Evolutionary conservation across 2,329 filamentous ascomycete species (phyloP), one percentile per base, ranked within the genome.

Genomic region (Stagonosporopsis vannaccii): DNA sequence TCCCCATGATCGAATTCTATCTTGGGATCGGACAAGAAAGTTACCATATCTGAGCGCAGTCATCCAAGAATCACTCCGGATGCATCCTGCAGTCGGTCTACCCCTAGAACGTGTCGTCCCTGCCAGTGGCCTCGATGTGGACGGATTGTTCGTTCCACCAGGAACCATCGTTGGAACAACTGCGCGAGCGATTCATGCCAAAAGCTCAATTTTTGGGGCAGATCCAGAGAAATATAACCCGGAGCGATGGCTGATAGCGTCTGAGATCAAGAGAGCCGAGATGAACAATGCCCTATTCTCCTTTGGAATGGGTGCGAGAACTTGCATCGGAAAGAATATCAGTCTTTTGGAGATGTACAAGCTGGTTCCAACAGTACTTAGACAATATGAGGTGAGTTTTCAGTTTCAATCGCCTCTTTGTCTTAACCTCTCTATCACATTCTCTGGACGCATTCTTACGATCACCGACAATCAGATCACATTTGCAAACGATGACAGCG

Each of bases 1-100:
- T 8, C 8, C 25, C 25, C 8, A 25, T 4, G 25, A 25, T 25
- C 8, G 8, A 8, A 25, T 25, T 25, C 8, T 26, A n/a, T 49
- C 46, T 8, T 46, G 30, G 43, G 33, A 49, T 6, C 33, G 25
- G 17, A 26, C 19, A n/a, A 37, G 19, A 25, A 19, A 51, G n/a
- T 23, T 51, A 33, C 51, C 75, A 0, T 80, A 78, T 59, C 68
- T 80, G 3, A 72, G 78, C 51, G 77, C 76, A 15, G 70, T 79
- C 19, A 77, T 80, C 59, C 72, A 78, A 53, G 78, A 81, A 61
- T 69, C 75, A 0, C 60, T 80, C 6, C 69, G 78, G 2, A 61
- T 76, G n/a, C 75, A 79, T 60, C 78, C 78, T 6, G 73, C 78
- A 1, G 74, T 79, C 0, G 77, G 78, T 1, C 65, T 75, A 49